phyloP scores from a whole-genome alignment of 2,329 filamentous ascomycete species.

The Thelonectria discophora region DNA sequence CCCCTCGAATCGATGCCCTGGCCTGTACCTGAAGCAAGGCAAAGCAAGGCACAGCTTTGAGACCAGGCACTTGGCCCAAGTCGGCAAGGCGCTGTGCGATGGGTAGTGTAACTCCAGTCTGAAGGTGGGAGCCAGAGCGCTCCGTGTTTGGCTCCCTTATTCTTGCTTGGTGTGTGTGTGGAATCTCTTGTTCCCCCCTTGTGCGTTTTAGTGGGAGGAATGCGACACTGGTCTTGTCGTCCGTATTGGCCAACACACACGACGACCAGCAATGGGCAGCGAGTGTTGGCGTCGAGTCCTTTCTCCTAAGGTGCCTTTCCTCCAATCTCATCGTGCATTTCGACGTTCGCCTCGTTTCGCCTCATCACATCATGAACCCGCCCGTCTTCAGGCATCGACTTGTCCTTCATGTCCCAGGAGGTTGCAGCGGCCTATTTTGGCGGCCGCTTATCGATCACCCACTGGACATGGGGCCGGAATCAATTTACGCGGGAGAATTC shows the following conservation, averaged over 20 bases:
- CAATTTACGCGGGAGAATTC: constrained; percentile 18
- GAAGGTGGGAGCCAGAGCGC: constrained; percentile 15
- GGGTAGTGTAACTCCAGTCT: constrained; percentile 10
- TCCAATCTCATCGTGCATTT: constrained; percentile 30
- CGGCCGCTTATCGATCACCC: constrained; percentile 28
- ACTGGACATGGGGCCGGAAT: constrained; percentile 18
- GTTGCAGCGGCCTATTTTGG: constrained; percentile 19
- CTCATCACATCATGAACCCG: constrained; percentile 21
- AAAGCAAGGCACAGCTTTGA: constrained; percentile 21
- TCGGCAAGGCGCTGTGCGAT: constrained; percentile 22
- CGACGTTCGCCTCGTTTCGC: constrained; percentile 22
- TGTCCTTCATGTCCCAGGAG: constrained; percentile 7
- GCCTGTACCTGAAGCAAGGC: constrained; percentile 26
- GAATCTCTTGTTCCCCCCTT: background rate
- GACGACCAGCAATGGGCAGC: no score
- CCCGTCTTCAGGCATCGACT: constrained; percentile 28
- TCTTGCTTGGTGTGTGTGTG: background rate
- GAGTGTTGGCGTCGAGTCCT: constrained; percentile 3
- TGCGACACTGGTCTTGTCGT: constrained; percentile 33
- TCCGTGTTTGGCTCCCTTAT: constrained; percentile 10
- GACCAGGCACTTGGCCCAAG: constrained; percentile 13
- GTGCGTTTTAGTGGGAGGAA: constrained; percentile 29
- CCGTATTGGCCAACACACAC: constrained; percentile 28
- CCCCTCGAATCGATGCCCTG: constrained; percentile 7
- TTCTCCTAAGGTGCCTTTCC: no score